phyloP scores from a whole-genome alignment of 2,329 filamentous ascomycete species.

The Calonectria pteridis region DNA sequence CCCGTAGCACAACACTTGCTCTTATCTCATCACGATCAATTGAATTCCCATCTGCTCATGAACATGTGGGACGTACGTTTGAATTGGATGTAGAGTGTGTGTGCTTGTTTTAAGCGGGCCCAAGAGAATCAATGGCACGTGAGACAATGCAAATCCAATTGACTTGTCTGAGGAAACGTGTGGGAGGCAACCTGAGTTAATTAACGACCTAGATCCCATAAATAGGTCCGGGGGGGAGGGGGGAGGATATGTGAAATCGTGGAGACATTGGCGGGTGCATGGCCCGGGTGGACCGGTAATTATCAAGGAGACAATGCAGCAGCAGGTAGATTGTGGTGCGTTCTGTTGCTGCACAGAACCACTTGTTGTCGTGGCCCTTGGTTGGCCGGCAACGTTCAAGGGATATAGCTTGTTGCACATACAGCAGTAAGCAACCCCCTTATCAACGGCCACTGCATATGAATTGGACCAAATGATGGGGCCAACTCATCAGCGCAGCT shows the following conservation, averaged over 20 bases:
- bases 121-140: not conserved
- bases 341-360: conserved; percentile 1
- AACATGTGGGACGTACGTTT: not conserved
- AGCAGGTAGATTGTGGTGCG: conserved; percentile 17
- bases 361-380: conserved; percentile 5
- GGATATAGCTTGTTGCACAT: conserved; percentile 3
- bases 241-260: not conserved
- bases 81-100: not conserved
- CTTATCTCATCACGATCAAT: not conserved
- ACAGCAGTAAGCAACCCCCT: not conserved
- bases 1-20: not conserved
- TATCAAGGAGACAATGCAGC: conserved; percentile 27
- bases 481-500: not conserved
- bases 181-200: not conserved
- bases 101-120: not conserved
- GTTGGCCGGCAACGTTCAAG: not conserved
- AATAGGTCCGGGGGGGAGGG: not conserved
- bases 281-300: conserved; percentile 28
- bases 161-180: not conserved
- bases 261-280: not conserved
- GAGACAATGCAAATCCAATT: not conserved
- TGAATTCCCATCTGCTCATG: not conserved
- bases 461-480: not conserved
- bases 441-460: not conserved
- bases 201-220: not conserved